Conservation (phyloP, 225 moss, liverwort and hornwort species). For the Rhytidiadelphus loreus region DNA sequence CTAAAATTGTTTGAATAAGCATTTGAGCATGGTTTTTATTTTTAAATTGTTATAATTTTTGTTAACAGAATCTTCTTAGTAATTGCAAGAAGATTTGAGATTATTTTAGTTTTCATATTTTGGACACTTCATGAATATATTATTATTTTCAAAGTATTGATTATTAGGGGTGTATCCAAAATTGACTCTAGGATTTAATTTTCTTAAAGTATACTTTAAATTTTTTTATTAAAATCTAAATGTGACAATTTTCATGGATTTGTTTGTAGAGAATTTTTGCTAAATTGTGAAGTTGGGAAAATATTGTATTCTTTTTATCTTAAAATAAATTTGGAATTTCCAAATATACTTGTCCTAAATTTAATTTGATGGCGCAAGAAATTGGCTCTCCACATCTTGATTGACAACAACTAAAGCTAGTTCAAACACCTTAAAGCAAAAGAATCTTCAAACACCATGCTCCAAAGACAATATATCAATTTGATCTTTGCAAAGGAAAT, state of each 20-base stretch:
- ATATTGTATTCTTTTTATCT: too few species aligned
- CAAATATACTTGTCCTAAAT: too few species aligned
- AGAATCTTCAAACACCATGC: too few species aligned
- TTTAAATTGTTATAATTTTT: not conserved
- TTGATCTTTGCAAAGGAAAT: too few species aligned
- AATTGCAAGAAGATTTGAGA: not conserved
- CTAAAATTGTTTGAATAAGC: not conserved
- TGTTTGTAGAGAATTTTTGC: accelerated
- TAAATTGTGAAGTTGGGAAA: not conserved
- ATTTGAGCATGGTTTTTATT: not conserved
- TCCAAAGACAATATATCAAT: too few species aligned
- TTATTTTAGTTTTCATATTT: not conserved
- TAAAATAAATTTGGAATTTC: too few species aligned
- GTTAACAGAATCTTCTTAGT: too few species aligned
- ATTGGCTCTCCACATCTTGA: too few species aligned
- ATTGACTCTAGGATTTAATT: not conserved
- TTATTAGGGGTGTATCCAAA: not conserved
- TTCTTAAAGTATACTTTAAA: not conserved
- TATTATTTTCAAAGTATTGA: not conserved
- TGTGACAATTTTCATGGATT: not conserved
- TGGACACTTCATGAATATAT: not conserved
- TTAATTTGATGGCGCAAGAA: too few species aligned
- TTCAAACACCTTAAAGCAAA: too few species aligned
- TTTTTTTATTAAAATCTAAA: not conserved
- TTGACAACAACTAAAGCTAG: too few species aligned